phyloP scores from a whole-genome alignment of 306 rosid species.

The Rosa rugosa region DNA sequence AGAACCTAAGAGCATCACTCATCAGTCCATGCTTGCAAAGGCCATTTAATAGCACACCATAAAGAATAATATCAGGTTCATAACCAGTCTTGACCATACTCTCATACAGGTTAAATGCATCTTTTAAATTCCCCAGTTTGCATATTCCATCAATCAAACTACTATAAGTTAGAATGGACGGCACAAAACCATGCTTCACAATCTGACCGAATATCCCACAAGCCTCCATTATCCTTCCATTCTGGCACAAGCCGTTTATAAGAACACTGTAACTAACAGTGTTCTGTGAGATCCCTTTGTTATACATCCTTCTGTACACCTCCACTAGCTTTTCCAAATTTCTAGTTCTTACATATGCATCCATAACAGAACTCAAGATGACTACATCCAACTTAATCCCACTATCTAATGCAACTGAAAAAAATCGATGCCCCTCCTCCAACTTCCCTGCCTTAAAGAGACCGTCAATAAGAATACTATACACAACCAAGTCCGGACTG shows the following conservation, averaged over 20 bases:
- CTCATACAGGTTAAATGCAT: constrained; percentile 24
- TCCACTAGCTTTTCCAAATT: constrained; percentile 17
- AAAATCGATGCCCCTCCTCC: constrained; percentile 25
- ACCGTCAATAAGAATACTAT: constrained; percentile 31
- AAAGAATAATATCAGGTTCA: constrained; percentile 26
- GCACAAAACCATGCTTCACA: constrained; percentile 23
- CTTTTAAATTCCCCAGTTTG: constrained; percentile 27
- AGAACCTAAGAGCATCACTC: constrained; percentile 27
- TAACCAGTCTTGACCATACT: constrained; percentile 18
- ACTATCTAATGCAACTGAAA: constrained; percentile 17
- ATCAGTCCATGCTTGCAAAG: constrained; percentile 30
- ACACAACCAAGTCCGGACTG: constrained; percentile 27
- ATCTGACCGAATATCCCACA: constrained; percentile 29
- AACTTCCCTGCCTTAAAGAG: constrained; percentile 25
- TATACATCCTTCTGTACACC: constrained; percentile 26
- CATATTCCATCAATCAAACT: constrained; percentile 34
- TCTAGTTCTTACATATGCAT: constrained; percentile 35
- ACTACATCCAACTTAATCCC: constrained; percentile 31
- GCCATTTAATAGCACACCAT: constrained; percentile 29
- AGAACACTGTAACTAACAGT: constrained; percentile 35
- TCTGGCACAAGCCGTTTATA: constrained; percentile 24
- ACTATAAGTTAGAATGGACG: constrained; percentile 27
- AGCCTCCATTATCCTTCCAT: constrained; percentile 15
- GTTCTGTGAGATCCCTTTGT: constrained; percentile 24
- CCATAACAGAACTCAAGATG: constrained; percentile 35